Evolutionary conservation across 1,284 basidiomycete genomes (phyloP).

Genomic region (Bjerkandera adusta): DNA sequence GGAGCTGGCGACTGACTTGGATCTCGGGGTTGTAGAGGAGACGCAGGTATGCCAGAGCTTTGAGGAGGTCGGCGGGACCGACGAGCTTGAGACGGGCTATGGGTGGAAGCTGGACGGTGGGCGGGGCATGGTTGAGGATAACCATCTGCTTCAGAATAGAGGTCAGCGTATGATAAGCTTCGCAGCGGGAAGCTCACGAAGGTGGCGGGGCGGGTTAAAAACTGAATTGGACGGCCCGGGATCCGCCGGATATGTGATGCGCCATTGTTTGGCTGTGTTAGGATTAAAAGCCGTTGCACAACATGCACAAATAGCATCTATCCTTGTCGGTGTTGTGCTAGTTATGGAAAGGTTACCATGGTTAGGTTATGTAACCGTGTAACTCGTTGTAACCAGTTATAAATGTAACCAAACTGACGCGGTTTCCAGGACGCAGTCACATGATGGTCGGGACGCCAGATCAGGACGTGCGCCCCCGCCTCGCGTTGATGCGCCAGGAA

Average conservation of each 20-base stretch:
- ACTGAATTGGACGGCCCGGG: background rate
- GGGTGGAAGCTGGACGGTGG: slow-evolving; percentile 29
- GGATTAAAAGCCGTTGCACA: slow-evolving; percentile 19
- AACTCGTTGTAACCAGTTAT: too few relatives aligned
- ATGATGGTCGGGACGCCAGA: too few relatives aligned
- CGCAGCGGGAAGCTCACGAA: too few relatives aligned
- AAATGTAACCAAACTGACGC: too few relatives aligned
- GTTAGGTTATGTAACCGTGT: too few relatives aligned
- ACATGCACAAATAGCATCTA: slow-evolving; percentile 29
- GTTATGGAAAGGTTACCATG: too few relatives aligned
- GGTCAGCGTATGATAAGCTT: too few relatives aligned
- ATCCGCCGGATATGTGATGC: background rate
- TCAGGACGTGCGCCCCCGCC: too few relatives aligned
- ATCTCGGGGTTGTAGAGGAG: slow-evolving; percentile 46
- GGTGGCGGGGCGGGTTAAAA: too few relatives aligned
- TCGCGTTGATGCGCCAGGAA: too few relatives aligned
- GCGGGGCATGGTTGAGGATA: slow-evolving; percentile 14
- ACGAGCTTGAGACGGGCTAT: slow-evolving; percentile 24
- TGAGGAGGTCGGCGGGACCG: slow-evolving; percentile 26
- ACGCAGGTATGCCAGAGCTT: slow-evolving; percentile 39
- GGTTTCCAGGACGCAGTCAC: too few relatives aligned
- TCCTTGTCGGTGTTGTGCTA: too few relatives aligned
- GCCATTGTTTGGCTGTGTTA: slow-evolving; percentile 22
- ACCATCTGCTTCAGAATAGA: background rate
- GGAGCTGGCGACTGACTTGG: slow-evolving; percentile 35